A percentile compares a stretch with the other conserved stretches of the same genome.
Conservation (phyloP, 2,329 filamentous ascomycete species). For the Juglanconis oblonga region DNA sequence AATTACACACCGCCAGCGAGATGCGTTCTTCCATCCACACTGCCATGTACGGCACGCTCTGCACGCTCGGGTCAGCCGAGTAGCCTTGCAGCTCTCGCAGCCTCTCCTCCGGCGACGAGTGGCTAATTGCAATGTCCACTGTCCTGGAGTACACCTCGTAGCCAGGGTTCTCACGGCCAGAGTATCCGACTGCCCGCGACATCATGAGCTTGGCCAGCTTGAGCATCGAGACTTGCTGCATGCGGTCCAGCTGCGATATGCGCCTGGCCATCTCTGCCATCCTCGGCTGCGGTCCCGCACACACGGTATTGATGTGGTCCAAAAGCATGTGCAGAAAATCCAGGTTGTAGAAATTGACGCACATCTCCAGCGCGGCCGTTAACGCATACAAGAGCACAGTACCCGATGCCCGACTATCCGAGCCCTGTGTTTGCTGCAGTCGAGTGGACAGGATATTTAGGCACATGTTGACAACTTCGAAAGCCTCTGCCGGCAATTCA, state of each 20-base stretch:
- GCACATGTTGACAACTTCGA: neutral
- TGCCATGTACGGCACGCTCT: neutral
- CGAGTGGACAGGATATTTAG: neutral
- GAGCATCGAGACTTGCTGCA: neutral
- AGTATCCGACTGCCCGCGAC: neutral
- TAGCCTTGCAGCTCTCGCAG: neutral
- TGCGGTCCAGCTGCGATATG: neutral
- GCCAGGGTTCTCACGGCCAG: neutral
- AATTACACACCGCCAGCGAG: neutral
- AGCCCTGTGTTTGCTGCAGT: neutral
- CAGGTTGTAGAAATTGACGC: neutral
- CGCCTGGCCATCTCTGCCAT: conserved; percentile 1
- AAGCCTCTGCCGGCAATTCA: neutral
- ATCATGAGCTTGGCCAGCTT: conserved; percentile 5
- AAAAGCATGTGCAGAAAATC: neutral
- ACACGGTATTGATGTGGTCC: neutral
- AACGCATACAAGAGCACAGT: conserved; percentile 1
- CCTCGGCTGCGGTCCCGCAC: neutral
- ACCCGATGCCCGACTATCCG: neutral
- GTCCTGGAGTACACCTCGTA: conserved; percentile 7
- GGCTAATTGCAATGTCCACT: neutral
- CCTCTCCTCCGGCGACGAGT: neutral
- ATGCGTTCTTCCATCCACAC: conserved; percentile 10
- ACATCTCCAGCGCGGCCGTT: conserved; percentile 6
- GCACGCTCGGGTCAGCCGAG: neutral